Evolutionary conservation across 106 monocot genomes (phyloP).

Genomic region (Iris macrosiphon): DNA sequence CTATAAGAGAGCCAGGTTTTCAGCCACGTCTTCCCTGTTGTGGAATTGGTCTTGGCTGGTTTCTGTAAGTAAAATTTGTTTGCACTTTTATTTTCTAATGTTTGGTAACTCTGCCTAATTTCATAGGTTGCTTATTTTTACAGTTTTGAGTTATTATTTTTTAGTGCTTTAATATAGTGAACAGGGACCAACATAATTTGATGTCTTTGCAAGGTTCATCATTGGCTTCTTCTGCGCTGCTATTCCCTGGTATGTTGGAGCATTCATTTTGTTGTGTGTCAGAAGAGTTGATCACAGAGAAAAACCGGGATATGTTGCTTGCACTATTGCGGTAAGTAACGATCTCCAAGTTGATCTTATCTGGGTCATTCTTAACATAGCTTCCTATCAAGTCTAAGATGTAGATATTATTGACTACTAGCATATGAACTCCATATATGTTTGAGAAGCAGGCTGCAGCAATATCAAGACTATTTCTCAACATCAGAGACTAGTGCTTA

Average conservation of each 20-base stretch:
- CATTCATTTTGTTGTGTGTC: slow-evolving; percentile 55
- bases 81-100: background rate
- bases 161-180: background rate
- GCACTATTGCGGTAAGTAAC: slow-evolving; percentile 55
- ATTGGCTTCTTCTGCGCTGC: slow-evolving; percentile 80
- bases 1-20: slow-evolving; percentile 20
- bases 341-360: too few species aligned
- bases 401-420: too few species aligned
- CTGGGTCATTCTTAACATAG: too few species aligned
- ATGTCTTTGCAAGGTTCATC: slow-evolving; percentile 52
- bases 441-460: too few species aligned
- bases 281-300: slow-evolving; percentile 60
- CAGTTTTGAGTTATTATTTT: background rate
- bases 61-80: slow-evolving; percentile 17
- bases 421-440: too few species aligned
- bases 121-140: too few species aligned
- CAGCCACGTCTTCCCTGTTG: slow-evolving; percentile 20
- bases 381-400: too few species aligned
- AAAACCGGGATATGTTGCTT: slow-evolving; percentile 83
- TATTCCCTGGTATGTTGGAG: slow-evolving; percentile 88
- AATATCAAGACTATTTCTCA: too few species aligned
- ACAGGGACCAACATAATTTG: background rate
- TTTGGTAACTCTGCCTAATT: background rate
- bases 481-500: too few species aligned
- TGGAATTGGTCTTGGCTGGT: slow-evolving; percentile 27